Percentiles rank a stretch among this genome's conserved stretches.
These are phyloP conservation scores for Craterostigma plantagineum DNA, from an alignment of 257 asterid species.

Conservation along the genomic window DNA sequence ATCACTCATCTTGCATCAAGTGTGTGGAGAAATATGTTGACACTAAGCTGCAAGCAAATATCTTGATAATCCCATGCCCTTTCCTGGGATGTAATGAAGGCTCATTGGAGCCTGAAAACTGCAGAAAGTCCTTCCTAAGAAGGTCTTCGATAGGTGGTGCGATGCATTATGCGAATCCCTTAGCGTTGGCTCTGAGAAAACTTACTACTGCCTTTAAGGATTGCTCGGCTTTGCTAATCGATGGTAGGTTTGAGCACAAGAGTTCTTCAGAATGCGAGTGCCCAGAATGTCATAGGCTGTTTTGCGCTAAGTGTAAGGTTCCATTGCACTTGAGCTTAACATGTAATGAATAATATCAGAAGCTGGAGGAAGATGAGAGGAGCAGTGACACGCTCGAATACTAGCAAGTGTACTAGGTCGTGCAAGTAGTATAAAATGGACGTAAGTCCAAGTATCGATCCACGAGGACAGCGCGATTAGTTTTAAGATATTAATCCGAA, in stretches of 20 bases:
- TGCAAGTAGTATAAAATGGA: too few species aligned
- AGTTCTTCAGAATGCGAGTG: conserved; percentile 28
- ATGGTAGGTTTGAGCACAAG: conserved; percentile 8
- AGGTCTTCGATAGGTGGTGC: conserved; percentile 67
- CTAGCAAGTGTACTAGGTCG: too few species aligned
- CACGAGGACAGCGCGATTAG: too few species aligned
- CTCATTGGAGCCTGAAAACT: conserved; percentile 36
- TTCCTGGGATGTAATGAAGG: conserved; percentile 30
- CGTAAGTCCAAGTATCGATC: too few species aligned
- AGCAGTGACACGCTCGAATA: too few species aligned
- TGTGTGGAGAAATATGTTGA: conserved; percentile 37
- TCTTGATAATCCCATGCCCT: conserved; percentile 26
- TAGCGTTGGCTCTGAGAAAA: conserved; percentile 31
- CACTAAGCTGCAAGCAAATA: conserved; percentile 28
- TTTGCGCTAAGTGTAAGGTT: conserved; percentile 40
- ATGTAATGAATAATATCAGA: conserved; percentile 30
- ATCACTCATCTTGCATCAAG: conserved; percentile 27
- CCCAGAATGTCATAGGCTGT: conserved; percentile 36
- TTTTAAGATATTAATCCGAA: too few species aligned
- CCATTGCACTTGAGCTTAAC: conserved; percentile 34
- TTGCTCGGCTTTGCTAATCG: conserved; percentile 41
- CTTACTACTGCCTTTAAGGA: conserved; percentile 50
- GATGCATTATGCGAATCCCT: conserved; percentile 47
- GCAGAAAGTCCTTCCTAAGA: conserved; percentile 36
- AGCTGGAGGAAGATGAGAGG: conserved; percentile 25